phyloP scores from a whole-genome alignment of 2,329 filamentous ascomycete species.

The Fusarium mangiferae region DNA sequence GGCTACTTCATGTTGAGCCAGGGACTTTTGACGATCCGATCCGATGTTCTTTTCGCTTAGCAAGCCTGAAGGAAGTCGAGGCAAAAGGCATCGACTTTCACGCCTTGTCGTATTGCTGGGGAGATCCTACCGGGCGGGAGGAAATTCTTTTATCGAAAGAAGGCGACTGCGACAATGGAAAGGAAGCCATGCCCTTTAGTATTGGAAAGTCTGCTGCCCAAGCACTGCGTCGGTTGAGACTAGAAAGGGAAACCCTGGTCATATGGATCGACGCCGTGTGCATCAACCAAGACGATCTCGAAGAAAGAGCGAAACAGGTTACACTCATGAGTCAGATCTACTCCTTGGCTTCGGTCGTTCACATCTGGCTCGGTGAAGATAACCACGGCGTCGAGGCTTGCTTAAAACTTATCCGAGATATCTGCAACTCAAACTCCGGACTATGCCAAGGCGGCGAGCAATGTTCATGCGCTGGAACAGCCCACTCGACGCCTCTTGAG shows the following conservation, averaged over 20 bases:
- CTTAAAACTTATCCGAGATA: slow-evolving; percentile 18
- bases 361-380: slow-evolving; percentile 30
- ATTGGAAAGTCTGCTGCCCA: slow-evolving; percentile 19
- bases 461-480: slow-evolving; percentile 15
- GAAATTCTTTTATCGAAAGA: background rate
- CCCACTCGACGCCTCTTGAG: background rate
- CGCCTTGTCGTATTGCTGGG: slow-evolving; percentile 35
- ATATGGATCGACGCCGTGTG: slow-evolving; percentile 40
- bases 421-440: slow-evolving; percentile 16
- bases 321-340: slow-evolving; percentile 33
- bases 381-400: slow-evolving; percentile 8
- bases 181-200: background rate
- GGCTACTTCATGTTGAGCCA: slow-evolving; percentile 14
- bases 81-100: background rate
- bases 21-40: slow-evolving; percentile 20
- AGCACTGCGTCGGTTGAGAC: slow-evolving; percentile 6
- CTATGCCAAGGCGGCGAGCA: background rate
- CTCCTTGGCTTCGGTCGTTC: background rate
- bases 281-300: slow-evolving; percentile 34
- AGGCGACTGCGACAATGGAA: accelerated
- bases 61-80: background rate
- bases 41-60: background rate
- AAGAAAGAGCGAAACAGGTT: slow-evolving; percentile 33
- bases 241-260: accelerated
- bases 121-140: slow-evolving; percentile 1